These are phyloP conservation scores for Alternaria gansuensis DNA, from an alignment of 2,329 filamentous ascomycete genomes.

Conservation along the genomic window DNA sequence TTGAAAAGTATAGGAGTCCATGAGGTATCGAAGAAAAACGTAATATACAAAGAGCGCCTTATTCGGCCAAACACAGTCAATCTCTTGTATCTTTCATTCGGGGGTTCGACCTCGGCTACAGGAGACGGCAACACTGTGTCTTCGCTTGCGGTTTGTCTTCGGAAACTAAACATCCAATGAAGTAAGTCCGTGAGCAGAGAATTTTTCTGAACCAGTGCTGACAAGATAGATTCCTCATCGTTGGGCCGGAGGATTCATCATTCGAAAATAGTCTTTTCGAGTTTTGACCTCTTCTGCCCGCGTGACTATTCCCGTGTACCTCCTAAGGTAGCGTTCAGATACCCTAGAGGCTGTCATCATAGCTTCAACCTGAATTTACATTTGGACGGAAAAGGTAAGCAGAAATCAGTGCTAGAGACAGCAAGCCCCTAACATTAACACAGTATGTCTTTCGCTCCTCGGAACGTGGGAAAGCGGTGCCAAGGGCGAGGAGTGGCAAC, in stretches of 20 bases:
- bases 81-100: constrained; percentile 47
- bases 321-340: constrained; percentile 56
- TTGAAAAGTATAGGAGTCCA: constrained; percentile 49
- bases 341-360: constrained; percentile 53
- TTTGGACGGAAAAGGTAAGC: constrained; percentile 56
- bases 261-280: constrained; percentile 64
- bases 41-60: constrained; percentile 48
- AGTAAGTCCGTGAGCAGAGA: constrained; percentile 29
- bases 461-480: constrained; percentile 41
- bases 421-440: background rate
- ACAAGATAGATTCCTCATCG: constrained; percentile 41
- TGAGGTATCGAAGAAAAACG: constrained; percentile 28
- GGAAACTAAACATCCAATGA: constrained; percentile 45
- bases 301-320: constrained; percentile 54
- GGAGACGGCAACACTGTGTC: constrained; percentile 12
- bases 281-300: constrained; percentile 61
- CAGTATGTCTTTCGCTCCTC: constrained; percentile 45
- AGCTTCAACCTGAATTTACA: constrained; percentile 63
- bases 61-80: constrained; percentile 47
- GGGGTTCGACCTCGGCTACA: constrained; percentile 17
- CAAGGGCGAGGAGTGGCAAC: constrained; percentile 57
- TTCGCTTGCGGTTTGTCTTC: background rate
- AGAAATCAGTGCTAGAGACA: background rate
- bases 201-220: constrained; percentile 34
- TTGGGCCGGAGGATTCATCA: constrained; percentile 60